phyloP scores from a whole-genome alignment of 2,329 filamentous ascomycete species.

The Tolypocladium guangdongense region DNA sequence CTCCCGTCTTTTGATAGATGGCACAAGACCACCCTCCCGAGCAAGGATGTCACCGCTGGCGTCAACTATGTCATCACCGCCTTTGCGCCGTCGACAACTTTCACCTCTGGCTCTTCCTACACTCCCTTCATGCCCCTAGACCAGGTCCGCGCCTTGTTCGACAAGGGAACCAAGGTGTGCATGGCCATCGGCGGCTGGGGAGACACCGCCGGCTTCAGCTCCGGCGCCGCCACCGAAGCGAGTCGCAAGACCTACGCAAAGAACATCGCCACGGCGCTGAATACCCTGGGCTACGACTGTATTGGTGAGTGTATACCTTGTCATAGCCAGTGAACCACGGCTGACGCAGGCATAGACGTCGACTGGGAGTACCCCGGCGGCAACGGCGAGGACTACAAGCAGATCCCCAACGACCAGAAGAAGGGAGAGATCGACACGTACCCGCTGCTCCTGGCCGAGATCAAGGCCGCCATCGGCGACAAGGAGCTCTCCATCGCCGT shows the following conservation, averaged over 20 bases:
- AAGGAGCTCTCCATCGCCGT: conserved; percentile 58
- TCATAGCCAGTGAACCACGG: background rate
- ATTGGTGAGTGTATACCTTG: conserved; percentile 28
- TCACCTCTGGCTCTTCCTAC: conserved; percentile 30
- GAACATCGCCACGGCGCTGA: conserved; percentile 44
- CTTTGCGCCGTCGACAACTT: conserved; percentile 40
- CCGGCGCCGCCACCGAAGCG: conserved; percentile 33
- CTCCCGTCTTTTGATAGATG: conserved; percentile 19
- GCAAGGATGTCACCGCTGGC: conserved; percentile 25
- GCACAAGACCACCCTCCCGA: conserved; percentile 25
- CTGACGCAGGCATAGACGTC: conserved; percentile 33
- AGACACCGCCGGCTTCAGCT: conserved; percentile 44
- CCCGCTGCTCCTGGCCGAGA: conserved; percentile 46
- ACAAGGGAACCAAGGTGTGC: conserved; percentile 44
- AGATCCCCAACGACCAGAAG: conserved; percentile 47
- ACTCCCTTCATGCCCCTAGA: conserved; percentile 42
- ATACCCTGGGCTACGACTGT: conserved; percentile 48
- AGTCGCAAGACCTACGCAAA: conserved; percentile 41
- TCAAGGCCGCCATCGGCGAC: conserved; percentile 46
- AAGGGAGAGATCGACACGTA: conserved; percentile 49
- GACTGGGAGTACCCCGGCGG: conserved; percentile 57
- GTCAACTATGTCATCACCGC: conserved; percentile 45
- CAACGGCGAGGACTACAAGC: conserved; percentile 59
- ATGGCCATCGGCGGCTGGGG: conserved; percentile 58
- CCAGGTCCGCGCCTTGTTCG: conserved; percentile 40